Evolutionary conservation across 2,329 filamentous ascomycete species (phyloP).

Genomic region (Neofusicoccum sp.): DNA sequence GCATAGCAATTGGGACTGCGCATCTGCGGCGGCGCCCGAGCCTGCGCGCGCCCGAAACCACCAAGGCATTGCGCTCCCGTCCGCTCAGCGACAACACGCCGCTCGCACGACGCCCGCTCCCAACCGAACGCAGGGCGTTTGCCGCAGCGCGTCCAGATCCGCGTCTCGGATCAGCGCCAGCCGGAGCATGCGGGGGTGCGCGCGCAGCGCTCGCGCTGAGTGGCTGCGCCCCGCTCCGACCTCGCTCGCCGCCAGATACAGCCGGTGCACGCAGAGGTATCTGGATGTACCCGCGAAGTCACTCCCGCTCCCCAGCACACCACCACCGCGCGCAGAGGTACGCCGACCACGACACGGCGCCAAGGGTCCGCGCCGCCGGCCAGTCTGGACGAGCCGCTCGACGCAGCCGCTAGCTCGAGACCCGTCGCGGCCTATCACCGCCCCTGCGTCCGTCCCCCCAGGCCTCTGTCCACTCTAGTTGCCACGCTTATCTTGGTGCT

Average conservation of each 20-base stretch:
- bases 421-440: not conserved
- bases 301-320: not conserved
- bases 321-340: not conserved
- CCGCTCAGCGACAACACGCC: not conserved
- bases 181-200: not conserved
- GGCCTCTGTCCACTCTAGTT: not conserved
- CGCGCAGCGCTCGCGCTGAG: not conserved
- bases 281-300: conserved; percentile 1
- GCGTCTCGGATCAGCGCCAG: conserved; percentile 1
- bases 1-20: not conserved
- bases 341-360: not conserved
- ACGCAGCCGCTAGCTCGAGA: not conserved
- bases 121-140: not conserved
- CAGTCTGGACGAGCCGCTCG: conserved; percentile 7
- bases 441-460: not conserved
- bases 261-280: not conserved
- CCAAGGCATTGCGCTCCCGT: not conserved
- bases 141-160: not conserved
- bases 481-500: not conserved
- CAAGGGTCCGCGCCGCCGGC: not conserved
- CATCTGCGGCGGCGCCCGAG: no score
- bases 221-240: conserved; percentile 1
- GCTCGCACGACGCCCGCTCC: not conserved
- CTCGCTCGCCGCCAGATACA: not conserved
- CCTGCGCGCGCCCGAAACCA: no score